Percentiles rank a stretch among this genome's conserved stretches.
These are phyloP conservation scores for Trichoderma pleuroti DNA, from an alignment of 2,329 filamentous ascomycete genomes.

Conservation along the genomic window DNA sequence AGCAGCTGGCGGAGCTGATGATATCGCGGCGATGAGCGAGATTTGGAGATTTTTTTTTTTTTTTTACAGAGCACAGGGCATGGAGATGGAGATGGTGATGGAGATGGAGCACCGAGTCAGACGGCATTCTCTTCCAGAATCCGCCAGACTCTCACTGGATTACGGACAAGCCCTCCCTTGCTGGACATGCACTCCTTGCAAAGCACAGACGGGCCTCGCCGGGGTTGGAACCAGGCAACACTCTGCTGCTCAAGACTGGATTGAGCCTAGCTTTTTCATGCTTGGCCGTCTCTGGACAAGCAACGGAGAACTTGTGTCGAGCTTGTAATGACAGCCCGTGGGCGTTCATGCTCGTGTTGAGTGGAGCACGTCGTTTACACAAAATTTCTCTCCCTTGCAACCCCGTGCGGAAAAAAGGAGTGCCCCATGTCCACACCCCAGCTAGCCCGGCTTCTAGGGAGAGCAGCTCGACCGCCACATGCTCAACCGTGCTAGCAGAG, in stretches of 20 bases:
- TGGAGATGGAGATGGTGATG: not conserved
- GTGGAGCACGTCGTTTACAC: slow-evolving; percentile 4
- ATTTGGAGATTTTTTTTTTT: slow-evolving; percentile 13
- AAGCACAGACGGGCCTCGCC: not conserved
- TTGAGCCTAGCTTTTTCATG: not conserved
- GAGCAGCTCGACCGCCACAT: slow-evolving; percentile 1
- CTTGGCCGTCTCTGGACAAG: not conserved
- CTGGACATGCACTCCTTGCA: not conserved
- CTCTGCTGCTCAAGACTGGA: not conserved
- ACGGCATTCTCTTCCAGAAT: not conserved
- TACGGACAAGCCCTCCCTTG: not conserved
- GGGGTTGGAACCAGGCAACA: not conserved
- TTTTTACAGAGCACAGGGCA: not conserved
- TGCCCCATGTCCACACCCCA: not conserved
- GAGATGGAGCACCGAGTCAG: not conserved
- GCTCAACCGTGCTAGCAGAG: not conserved
- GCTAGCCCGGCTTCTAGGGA: slow-evolving; percentile 1
- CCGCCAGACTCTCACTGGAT: not conserved
- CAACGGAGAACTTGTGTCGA: not conserved
- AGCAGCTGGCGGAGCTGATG: not conserved
- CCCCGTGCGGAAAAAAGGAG: slow-evolving; percentile 15
- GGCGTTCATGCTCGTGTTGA: slow-evolving; percentile 16
- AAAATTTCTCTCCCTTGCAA: slow-evolving; percentile 17
- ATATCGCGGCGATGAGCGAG: slow-evolving; percentile 5
- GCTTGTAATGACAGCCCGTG: not conserved